Evolutionary conservation across 73 alveolate species (phyloP).

Genomic region (Tetrahymena malaccensis): DNA sequence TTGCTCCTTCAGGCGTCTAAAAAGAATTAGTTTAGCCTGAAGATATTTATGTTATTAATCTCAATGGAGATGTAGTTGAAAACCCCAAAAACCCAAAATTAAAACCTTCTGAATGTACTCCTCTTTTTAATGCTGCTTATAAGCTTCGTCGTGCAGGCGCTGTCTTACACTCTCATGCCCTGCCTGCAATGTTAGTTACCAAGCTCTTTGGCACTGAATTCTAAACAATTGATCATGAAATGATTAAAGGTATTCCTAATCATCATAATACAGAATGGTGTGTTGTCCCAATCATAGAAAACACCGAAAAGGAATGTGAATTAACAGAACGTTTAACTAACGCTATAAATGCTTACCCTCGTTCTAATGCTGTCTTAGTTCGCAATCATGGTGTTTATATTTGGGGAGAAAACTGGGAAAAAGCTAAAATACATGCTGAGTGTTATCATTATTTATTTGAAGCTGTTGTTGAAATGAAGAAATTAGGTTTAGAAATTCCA

Average conservation of each 20-base stretch:
- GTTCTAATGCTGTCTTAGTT: conserved; percentile 1
- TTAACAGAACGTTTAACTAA: not conserved
- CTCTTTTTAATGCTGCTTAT: conserved; percentile 10
- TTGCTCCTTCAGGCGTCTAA: not conserved
- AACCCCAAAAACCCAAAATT: not conserved
- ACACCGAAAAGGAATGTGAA: conserved; percentile 7
- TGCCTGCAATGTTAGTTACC: conserved; percentile 1
- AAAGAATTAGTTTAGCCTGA: not conserved
- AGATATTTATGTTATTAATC: not conserved
- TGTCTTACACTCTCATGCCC: not conserved
- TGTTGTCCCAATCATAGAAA: conserved; percentile 1
- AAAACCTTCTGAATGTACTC: conserved; percentile 9
- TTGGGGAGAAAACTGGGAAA: conserved; percentile 13
- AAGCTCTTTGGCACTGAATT: not conserved
- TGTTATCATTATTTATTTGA: conserved; percentile 3
- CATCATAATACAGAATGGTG: not conserved
- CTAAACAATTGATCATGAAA: not conserved
- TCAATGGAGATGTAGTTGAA: not conserved
- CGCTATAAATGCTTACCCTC: conserved; percentile 3
- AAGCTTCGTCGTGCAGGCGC: conserved; percentile 8
- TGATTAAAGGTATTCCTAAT: conserved; percentile 2
- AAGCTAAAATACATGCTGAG: conserved; percentile 15
- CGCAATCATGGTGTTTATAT: conserved; percentile 11
- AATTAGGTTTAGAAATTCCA: not conserved
- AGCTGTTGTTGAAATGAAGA: not conserved